These are phyloP conservation scores for Theileria equi DNA, from an alignment of 169 alveolate species.

Conservation along the genomic window DNA sequence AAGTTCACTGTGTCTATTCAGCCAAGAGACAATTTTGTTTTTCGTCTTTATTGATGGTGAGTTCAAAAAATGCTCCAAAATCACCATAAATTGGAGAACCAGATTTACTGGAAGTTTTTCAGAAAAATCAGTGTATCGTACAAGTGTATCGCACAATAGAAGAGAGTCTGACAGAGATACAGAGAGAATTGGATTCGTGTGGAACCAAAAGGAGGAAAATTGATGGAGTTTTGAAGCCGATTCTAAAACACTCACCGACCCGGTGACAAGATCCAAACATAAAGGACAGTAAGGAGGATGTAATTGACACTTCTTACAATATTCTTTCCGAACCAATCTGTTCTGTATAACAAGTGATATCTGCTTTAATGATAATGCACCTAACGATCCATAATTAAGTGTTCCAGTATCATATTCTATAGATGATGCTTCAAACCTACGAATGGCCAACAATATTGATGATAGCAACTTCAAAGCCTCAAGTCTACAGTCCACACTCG, in stretches of 20 bases:
- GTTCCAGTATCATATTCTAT: constrained; percentile 54
- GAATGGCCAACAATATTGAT: constrained; percentile 23
- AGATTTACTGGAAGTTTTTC: constrained; percentile 13
- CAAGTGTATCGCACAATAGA: constrained; percentile 33
- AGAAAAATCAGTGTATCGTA: neutral
- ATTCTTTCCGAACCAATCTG: constrained; percentile 9
- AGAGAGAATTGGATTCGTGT: constrained; percentile 27
- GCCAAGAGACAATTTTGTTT: constrained; percentile 43
- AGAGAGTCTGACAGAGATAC: constrained; percentile 35
- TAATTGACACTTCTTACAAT: constrained; percentile 34
- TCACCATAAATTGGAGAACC: constrained; percentile 32
- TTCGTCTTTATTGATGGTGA: constrained; percentile 46
- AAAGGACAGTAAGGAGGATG: constrained; percentile 37
- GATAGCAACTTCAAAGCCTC: constrained; percentile 45
- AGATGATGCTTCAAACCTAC: constrained; percentile 39
- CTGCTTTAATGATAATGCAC: constrained; percentile 13
- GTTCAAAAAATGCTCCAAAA: constrained; percentile 31
- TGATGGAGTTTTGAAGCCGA: constrained; percentile 48
- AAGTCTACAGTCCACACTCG: constrained; percentile 20
- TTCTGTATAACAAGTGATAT: constrained; percentile 9
- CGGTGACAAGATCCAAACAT: constrained; percentile 31
- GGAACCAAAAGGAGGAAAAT: constrained; percentile 54
- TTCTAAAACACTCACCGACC: constrained; percentile 32
- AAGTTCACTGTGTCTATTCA: constrained; percentile 45
- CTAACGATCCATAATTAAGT: constrained; percentile 37